phyloP scores from a whole-genome alignment of 306 rosid species.

The Cercis canadensis region DNA sequence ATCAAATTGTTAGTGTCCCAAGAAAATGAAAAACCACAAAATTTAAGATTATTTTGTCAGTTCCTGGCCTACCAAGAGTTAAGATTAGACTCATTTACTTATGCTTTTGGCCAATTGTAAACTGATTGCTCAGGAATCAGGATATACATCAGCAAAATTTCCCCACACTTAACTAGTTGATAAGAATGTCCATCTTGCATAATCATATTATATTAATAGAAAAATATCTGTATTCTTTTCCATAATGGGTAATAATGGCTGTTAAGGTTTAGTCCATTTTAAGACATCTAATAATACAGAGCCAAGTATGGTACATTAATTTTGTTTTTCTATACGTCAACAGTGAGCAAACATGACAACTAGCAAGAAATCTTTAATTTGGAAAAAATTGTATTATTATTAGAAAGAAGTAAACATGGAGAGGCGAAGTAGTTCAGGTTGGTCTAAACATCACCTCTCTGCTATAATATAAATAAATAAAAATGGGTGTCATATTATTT shows the following conservation, averaged over 20 bases:
- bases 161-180: too few species aligned
- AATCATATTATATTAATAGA: background rate
- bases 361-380: background rate
- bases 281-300: background rate
- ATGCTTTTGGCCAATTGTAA: too few species aligned
- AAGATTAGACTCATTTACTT: background rate
- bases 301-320: too few species aligned
- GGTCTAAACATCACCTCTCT: too few species aligned
- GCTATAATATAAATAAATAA: background rate
- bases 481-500: background rate
- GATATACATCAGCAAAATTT: background rate
- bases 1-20: slow-evolving; percentile 21
- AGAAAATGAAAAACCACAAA: slow-evolving; percentile 4
- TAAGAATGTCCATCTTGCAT: background rate
- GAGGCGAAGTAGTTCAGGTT: too few species aligned
- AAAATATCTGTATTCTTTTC: background rate
- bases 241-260: background rate
- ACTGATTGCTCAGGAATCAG: background rate
- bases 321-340: too few species aligned
- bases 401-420: too few species aligned
- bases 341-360: slow-evolving; percentile 13
- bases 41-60: background rate
- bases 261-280: background rate
- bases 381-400: background rate
- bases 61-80: slow-evolving; percentile 14